phyloP scores from a whole-genome alignment of 169 alveolate species.

The Plasmodium gonderi region DNA sequence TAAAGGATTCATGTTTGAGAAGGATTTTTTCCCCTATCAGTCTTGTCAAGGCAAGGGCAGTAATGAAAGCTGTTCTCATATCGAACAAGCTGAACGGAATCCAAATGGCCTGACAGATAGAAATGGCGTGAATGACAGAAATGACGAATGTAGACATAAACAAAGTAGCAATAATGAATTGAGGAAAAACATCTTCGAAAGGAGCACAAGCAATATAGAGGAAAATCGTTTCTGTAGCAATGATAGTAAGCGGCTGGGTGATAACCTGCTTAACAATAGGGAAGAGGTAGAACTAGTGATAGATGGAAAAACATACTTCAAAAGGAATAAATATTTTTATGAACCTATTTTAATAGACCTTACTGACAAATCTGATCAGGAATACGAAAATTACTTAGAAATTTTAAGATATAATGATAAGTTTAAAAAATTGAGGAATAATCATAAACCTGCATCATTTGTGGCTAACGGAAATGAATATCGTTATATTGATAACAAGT shows the following conservation, averaged over 20 bases:
- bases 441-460: conserved; percentile 41
- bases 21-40: not conserved
- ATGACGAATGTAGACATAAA: no score
- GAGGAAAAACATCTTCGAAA: not conserved
- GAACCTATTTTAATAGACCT: conserved; percentile 69
- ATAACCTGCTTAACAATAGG: conserved; percentile 4
- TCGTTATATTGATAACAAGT: conserved; percentile 33
- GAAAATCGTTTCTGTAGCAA: not conserved
- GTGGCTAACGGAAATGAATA: conserved; percentile 74
- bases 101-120: no score
- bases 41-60: not conserved
- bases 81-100: not conserved
- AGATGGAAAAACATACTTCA: conserved; percentile 67
- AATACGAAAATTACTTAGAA: conserved; percentile 73
- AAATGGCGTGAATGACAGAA: not conserved
- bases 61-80: not conserved
- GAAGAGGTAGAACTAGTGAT: conserved; percentile 52
- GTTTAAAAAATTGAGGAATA: conserved; percentile 37
- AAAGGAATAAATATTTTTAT: conserved; percentile 75
- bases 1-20: not conserved
- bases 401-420: conserved; percentile 46
- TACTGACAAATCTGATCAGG: conserved; percentile 47
- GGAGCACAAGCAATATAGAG: not conserved
- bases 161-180: not conserved
- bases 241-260: not conserved